phyloP scores from a whole-genome alignment of 73 alveolate genomes.

The Strombidium stylifer region DNA sequence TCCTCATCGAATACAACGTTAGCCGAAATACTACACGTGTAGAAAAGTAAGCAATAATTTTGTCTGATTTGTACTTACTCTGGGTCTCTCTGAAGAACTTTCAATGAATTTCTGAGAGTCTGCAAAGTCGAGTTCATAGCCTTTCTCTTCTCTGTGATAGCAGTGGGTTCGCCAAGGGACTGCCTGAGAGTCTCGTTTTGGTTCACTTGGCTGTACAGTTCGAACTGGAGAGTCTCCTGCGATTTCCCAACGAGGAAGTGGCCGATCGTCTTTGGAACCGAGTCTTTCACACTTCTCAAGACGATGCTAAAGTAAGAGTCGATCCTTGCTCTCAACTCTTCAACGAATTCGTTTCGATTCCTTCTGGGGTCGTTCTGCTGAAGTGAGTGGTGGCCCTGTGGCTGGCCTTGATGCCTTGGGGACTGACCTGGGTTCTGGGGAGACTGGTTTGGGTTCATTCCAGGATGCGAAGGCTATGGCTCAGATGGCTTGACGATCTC shows the following conservation, averaged over 20 bases:
- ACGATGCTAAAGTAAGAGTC: conserved; percentile 89
- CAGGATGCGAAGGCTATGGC: no score
- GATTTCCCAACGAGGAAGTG: conserved; percentile 92
- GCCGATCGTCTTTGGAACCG: conserved; percentile 97
- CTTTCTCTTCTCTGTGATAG: conserved; percentile 57
- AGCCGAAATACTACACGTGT: no score
- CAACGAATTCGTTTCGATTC: conserved; percentile 56
- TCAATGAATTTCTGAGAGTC: conserved; percentile 55
- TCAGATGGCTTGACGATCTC: conserved; percentile 70
- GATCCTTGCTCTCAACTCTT: conserved; percentile 87
- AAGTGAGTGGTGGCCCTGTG: background rate
- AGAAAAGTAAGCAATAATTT: no score
- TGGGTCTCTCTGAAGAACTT: conserved; percentile 66
- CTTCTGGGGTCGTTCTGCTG: conserved; percentile 41
- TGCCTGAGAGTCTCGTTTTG: conserved; percentile 33
- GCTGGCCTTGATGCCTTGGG: no score
- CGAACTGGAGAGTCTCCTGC: conserved; percentile 64
- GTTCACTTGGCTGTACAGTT: conserved; percentile 54
- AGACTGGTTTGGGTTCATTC: no score
- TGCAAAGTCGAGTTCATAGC: conserved; percentile 31
- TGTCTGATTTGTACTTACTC: conserved; percentile 35
- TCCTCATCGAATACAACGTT: no score
- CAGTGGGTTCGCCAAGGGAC: conserved; percentile 57
- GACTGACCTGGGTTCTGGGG: no score
- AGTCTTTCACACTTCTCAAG: conserved; percentile 90